phyloP scores from a whole-genome alignment of 441 rosid genomes.

The Lepidium campestre region DNA sequence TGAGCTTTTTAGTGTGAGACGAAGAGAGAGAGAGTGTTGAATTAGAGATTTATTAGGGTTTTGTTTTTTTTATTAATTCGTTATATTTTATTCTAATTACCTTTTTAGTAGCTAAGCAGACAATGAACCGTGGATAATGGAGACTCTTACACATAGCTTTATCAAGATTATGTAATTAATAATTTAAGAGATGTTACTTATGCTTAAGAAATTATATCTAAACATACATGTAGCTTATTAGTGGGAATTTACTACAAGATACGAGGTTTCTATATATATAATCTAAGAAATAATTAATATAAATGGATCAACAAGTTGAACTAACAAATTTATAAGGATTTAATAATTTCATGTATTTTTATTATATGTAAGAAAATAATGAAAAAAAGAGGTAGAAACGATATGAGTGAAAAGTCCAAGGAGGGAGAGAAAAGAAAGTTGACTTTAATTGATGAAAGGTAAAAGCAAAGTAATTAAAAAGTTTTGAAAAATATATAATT shows the following conservation, averaged over 20 bases:
- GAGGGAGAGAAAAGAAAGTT: conserved; percentile 2
- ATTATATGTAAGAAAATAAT: neutral
- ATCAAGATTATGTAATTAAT: neutral
- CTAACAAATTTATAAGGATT: too few species aligned
- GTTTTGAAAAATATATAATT: neutral
- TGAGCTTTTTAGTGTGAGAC: conserved; percentile 15
- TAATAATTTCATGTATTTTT: neutral
- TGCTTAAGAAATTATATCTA: neutral
- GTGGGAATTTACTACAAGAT: neutral
- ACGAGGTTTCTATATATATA: neutral
- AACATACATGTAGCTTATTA: neutral
- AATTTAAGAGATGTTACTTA: neutral
- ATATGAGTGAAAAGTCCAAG: conserved; percentile 6
- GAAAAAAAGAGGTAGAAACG: too few species aligned
- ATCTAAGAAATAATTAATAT: too few species aligned
- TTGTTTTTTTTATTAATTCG: neutral
- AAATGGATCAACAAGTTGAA: too few species aligned
- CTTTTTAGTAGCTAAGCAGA: neutral
- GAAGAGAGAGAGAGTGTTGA: conserved; percentile 17
- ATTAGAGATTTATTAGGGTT: conserved; percentile 12
- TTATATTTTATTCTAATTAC: neutral
- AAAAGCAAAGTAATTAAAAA: conserved; percentile 1
- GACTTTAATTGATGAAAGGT: conserved; percentile 22
- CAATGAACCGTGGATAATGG: conserved; percentile 1
- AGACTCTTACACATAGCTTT: neutral